Evolutionary conservation across 2,329 filamentous ascomycete species (phyloP), one percentile per base, ranked within the genome.

Genomic region (Botrytis porri): DNA sequence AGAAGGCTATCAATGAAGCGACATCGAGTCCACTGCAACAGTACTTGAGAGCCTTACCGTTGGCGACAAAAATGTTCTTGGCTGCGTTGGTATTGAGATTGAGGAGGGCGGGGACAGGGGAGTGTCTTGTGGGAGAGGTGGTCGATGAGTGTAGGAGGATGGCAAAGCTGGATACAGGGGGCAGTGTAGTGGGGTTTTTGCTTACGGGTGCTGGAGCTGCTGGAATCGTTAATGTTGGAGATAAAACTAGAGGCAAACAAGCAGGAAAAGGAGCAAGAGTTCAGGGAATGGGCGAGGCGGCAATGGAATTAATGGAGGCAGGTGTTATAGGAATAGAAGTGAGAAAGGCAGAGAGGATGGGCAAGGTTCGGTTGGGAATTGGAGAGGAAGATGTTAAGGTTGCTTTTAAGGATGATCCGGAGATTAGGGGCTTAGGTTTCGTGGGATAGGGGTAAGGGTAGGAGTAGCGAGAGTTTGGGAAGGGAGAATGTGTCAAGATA

Each of bases 11-110:
- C 82, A 93, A 93, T 79, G 96, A 99, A 84, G 95, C 95, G 8
- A 98, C 95, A 0, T 94, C 93, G 6, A 97, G 93, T 73, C 96
- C 96, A 2, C 85, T 98, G 73, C 95, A 98, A 80, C 93, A 96
- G 81, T 94, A 94, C 80, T 87, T 99, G 51, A 92, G 94, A 67
- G 88, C 90, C 29, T 87, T 98, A 35, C 93, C 96, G 0, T 86
- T 98, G 60, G 88, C 91, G 39, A 90, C 92, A 20, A 98, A 98
- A 80, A 85, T 98, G 51, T 90, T 98, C 77, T 89, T 99, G 70
- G 91, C 93, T 2, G 94, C 94, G 10, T 85, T 99, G 25, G 83
- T 98, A 54, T 88, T 93, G 41, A 88, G 94, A 39, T 90, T 93
- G 51, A 89, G 95, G 74, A 87, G 95, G 71, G 96, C 93, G 1